phyloP scores from a whole-genome alignment of 257 asterid species.

The Solanum tacnaense region DNA sequence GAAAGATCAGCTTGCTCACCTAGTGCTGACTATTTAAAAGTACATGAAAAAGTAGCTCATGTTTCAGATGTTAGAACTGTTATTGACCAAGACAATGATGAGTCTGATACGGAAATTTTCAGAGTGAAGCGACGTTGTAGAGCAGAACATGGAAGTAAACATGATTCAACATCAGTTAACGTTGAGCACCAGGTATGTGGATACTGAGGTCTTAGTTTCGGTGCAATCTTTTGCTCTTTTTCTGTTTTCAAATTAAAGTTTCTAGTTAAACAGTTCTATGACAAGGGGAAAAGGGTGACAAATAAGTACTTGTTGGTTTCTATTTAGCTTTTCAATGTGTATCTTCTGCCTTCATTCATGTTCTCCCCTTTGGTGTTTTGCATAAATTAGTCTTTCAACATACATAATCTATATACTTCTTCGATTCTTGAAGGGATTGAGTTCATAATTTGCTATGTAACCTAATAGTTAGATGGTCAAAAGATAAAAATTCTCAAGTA shows the following conservation, averaged over 20 bases:
- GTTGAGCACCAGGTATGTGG: slow-evolving; percentile 4
- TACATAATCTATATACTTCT: not conserved
- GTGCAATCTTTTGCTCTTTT: not conserved
- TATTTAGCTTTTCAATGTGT: not conserved
- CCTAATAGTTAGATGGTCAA: not conserved
- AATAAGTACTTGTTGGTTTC: not conserved
- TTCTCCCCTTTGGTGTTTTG: not conserved
- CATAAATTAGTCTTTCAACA: not conserved
- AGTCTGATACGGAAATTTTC: slow-evolving; percentile 9
- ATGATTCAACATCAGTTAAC: not conserved
- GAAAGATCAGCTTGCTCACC: not conserved
- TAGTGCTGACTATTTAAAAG: not conserved
- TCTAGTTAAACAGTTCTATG: not conserved
- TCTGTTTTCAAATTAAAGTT: not conserved
- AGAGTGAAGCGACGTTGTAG: slow-evolving; percentile 10
- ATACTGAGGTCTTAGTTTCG: not conserved
- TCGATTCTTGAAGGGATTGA: not conserved
- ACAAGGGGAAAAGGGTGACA: not conserved
- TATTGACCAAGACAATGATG: not conserved
- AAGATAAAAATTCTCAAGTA: not conserved
- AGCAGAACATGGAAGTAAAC: not conserved
- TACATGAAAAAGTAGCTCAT: not conserved
- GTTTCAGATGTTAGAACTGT: not conserved
- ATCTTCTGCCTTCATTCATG: not conserved
- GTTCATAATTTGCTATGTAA: not conserved